phyloP scores from a whole-genome alignment of 139 green algal species.

The Micromonas commoda region DNA sequence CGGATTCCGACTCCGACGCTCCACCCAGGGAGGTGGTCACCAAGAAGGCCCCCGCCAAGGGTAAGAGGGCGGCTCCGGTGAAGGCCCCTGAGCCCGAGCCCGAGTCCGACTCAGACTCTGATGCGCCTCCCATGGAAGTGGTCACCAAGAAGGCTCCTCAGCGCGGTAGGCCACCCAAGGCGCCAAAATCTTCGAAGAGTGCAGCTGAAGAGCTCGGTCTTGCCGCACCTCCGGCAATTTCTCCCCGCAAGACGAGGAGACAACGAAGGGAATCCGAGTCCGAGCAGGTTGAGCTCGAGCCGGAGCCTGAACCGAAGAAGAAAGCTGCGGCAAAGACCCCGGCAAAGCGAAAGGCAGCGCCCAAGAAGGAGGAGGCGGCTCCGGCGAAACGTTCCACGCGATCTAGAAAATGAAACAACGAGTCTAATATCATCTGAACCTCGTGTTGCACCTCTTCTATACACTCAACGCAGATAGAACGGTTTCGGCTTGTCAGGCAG shows the following conservation, averaged over 20 bases:
- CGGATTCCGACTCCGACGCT: background rate
- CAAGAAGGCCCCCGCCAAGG: background rate
- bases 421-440: background rate
- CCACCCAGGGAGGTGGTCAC: background rate
- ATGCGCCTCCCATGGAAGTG: too few relatives aligned
- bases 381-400: background rate
- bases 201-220: background rate
- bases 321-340: background rate
- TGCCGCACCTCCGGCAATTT: background rate
- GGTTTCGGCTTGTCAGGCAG: background rate
- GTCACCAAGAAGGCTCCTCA: too few relatives aligned
- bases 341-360: background rate
- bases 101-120: too few relatives aligned
- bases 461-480: background rate
- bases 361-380: background rate
- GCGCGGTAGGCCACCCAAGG: background rate
- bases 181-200: background rate
- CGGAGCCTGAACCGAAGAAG: too few relatives aligned
- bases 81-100: background rate
- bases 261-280: background rate
- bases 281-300: background rate
- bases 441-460: background rate
- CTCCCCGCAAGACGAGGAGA: background rate
- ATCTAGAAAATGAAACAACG: background rate
- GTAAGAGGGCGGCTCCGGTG: background rate